A percentile compares a stretch with the other conserved stretches of the same genome.
These are phyloP conservation scores for Colletotrichum magnum DNA, from an alignment of 2,329 filamentous ascomycete genomes.

Conservation along the genomic window DNA sequence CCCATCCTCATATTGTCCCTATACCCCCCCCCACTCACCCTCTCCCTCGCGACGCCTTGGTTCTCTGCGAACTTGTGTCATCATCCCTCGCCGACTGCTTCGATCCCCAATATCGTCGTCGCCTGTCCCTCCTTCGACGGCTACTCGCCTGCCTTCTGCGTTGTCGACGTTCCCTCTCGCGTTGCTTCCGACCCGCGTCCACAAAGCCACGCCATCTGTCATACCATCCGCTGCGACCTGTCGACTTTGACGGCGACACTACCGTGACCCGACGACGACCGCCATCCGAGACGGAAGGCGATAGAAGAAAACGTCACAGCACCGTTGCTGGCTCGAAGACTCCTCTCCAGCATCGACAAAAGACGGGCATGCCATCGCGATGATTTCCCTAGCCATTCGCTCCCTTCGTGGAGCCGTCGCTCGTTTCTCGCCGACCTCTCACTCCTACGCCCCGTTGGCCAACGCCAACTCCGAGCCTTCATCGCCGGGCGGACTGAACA, in stretches of 20 bases:
- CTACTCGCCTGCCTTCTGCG: background rate
- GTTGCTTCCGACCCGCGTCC: slow-evolving; percentile 8
- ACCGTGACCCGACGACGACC: background rate
- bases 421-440: slow-evolving; percentile 32
- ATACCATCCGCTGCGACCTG: background rate
- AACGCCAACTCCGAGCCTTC: slow-evolving; percentile 29
- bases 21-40: background rate
- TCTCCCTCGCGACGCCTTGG: background rate
- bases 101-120: background rate
- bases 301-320: background rate
- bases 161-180: slow-evolving; percentile 8
- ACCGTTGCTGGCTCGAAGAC: background rate
- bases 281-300: background rate
- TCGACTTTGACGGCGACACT: slow-evolving; percentile 1
- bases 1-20: slow-evolving; percentile 13
- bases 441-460: slow-evolving; percentile 28
- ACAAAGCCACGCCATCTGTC: slow-evolving; percentile 14
- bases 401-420: slow-evolving; percentile 40
- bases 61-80: background rate
- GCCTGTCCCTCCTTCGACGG: background rate
- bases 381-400: slow-evolving; percentile 40
- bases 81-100: slow-evolving; percentile 1
- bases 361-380: slow-evolving; percentile 28
- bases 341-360: background rate
- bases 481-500: slow-evolving; percentile 19